These are phyloP conservation scores for Candida piceae DNA, from an alignment of 805 yeast genomes.

Conservation along the genomic window DNA sequence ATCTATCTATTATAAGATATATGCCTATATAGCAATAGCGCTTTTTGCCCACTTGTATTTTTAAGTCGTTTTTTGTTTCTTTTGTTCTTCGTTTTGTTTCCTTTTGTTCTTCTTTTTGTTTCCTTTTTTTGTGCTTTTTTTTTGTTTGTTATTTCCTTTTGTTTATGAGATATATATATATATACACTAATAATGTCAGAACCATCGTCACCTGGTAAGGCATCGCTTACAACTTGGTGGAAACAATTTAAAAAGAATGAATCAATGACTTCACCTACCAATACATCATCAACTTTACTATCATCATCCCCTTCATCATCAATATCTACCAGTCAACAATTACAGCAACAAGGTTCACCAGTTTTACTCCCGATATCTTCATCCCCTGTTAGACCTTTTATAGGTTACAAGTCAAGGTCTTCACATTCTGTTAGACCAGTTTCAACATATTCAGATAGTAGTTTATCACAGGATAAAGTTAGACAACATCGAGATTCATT, in stretches of 20 bases:
- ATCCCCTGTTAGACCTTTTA: conserved; percentile 38
- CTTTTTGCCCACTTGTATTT: too few species aligned
- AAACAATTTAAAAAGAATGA: conserved; percentile 23
- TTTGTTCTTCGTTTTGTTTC: too few species aligned
- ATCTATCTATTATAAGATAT: background rate
- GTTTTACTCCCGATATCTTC: conserved; percentile 22
- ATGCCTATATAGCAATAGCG: background rate
- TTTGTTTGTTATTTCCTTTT: background rate
- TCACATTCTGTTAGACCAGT: conserved; percentile 38
- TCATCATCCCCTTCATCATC: conserved; percentile 6
- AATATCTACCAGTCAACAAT: background rate
- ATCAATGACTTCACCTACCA: conserved; percentile 11
- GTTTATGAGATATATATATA: background rate
- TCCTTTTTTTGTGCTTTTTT: too few species aligned
- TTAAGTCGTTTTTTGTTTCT: too few species aligned
- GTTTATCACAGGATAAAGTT: conserved; percentile 21
- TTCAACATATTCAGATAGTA: conserved; percentile 26
- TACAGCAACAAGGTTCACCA: conserved; percentile 10
- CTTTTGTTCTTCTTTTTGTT: background rate
- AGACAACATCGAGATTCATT: conserved; percentile 49
- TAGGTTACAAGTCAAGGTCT: conserved; percentile 47
- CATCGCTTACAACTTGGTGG: conserved; percentile 28
- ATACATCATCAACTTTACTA: conserved; percentile 4
- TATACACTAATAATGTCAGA: conserved; percentile 16
- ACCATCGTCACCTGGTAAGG: conserved; percentile 25